Conservation (phyloP, 2,329 filamentous ascomycete species). For the Lachnellula cervina region DNA sequence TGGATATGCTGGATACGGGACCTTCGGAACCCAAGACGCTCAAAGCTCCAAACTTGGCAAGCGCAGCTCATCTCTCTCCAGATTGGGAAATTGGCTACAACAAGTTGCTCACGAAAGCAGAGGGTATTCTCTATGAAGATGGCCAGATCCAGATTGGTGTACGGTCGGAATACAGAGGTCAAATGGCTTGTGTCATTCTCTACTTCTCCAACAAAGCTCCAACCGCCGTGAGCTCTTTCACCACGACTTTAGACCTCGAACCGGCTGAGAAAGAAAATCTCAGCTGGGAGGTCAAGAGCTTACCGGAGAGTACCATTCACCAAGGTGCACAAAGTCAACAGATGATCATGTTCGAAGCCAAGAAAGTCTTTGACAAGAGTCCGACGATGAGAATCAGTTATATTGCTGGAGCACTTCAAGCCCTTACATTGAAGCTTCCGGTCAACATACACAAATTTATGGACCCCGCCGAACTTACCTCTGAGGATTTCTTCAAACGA, state of each 20-base stretch:
- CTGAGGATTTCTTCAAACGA: slow-evolving; percentile 96
- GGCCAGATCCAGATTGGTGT: slow-evolving; percentile 88
- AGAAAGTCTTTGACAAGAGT: slow-evolving; percentile 72
- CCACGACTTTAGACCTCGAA: slow-evolving; percentile 85
- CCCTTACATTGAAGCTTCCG: slow-evolving; percentile 84
- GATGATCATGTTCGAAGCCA: slow-evolving; percentile 90
- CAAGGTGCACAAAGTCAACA: slow-evolving; percentile 80
- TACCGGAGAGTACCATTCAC: slow-evolving; percentile 76
- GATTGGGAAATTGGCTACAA: slow-evolving; percentile 93
- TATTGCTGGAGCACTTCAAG: slow-evolving; percentile 87
- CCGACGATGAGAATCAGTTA: slow-evolving; percentile 95
- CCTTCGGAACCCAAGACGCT: slow-evolving; percentile 52
- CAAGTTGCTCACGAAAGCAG: slow-evolving; percentile 69
- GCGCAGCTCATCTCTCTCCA: slow-evolving; percentile 85
- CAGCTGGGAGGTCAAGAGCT: slow-evolving; percentile 79
- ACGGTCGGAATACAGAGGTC: slow-evolving; percentile 89
- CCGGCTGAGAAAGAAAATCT: slow-evolving; percentile 59
- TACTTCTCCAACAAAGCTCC: slow-evolving; percentile 96
- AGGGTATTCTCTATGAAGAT: slow-evolving; percentile 93
- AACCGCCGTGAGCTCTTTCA: slow-evolving; percentile 81
- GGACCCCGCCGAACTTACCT: slow-evolving; percentile 79
- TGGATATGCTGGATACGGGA: slow-evolving; percentile 67
- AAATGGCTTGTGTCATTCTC: slow-evolving; percentile 89
- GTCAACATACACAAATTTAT: slow-evolving; percentile 93
- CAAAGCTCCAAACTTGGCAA: slow-evolving; percentile 79